These are phyloP conservation scores for Juncus effusus DNA, from an alignment of 176 grass and related monocot species.

Conservation along the genomic window DNA sequence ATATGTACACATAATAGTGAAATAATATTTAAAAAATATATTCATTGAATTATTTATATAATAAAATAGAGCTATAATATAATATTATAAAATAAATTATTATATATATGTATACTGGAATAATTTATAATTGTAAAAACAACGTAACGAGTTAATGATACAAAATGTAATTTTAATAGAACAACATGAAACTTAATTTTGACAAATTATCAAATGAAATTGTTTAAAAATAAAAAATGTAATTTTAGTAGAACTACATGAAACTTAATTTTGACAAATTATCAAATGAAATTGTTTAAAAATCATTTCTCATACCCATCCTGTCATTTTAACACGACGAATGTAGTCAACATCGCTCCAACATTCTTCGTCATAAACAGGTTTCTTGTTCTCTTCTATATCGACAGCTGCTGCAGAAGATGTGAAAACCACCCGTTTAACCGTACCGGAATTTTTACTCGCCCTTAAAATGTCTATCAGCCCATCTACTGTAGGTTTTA, in stretches of 20 bases:
- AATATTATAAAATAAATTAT: neutral
- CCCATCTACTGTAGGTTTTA: slow-evolving; percentile 22
- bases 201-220: neutral
- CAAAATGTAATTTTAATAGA: too few relatives aligned
- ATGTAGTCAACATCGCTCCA: slow-evolving; percentile 40
- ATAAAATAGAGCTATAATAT: too few relatives aligned
- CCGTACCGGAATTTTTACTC: slow-evolving; percentile 24
- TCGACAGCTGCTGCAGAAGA: slow-evolving; percentile 12
- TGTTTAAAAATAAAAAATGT: too few relatives aligned
- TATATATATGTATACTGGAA: too few relatives aligned
- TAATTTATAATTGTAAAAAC: neutral
- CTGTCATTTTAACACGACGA: slow-evolving; percentile 10
- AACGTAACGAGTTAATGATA: neutral
- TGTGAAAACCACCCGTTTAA: slow-evolving; percentile 35
- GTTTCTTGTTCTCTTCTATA: neutral
- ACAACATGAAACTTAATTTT: too few relatives aligned
- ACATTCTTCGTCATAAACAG: slow-evolving; percentile 23
- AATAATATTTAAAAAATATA: too few relatives aligned
- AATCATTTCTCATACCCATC: slow-evolving; percentile 16
- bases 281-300: neutral
- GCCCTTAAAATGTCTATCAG: slow-evolving; percentile 31
- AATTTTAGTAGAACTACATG: neutral
- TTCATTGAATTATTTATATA: too few relatives aligned
- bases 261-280: too few relatives aligned
- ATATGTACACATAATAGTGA: too few relatives aligned